Conservation (phyloP, 192 early-diverging fungal species). For the Diversispora epigaea region DNA sequence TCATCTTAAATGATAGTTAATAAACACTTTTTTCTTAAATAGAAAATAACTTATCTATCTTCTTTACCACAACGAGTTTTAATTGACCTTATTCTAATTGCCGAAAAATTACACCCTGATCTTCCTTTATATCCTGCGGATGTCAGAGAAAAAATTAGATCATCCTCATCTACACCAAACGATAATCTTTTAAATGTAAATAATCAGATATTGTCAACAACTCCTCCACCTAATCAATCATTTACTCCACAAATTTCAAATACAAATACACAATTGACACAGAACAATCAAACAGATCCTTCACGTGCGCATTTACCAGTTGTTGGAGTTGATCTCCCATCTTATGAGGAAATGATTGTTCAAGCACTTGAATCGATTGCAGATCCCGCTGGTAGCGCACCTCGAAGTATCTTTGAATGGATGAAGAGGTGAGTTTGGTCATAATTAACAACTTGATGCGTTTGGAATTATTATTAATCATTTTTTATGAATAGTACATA, state of each 20-base stretch:
- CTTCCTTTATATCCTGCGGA: constrained; percentile 34
- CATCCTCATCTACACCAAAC: neutral
- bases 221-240: neutral
- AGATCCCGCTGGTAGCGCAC: constrained; percentile 43
- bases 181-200: neutral
- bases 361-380: constrained; percentile 44
- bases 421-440: constrained; percentile 38
- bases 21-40: neutral
- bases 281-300: neutral
- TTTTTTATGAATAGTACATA: constrained; percentile 36
- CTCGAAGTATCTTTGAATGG: constrained; percentile 48
- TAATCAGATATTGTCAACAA: neutral
- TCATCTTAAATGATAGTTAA: neutral
- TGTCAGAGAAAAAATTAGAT: constrained; percentile 24
- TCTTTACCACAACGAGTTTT: constrained; percentile 33
- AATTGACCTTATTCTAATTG: constrained; percentile 33
- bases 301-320: constrained; percentile 10
- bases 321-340: constrained; percentile 39
- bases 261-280: neutral
- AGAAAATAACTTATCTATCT: constrained; percentile 34
- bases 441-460: neutral
- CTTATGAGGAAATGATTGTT: constrained; percentile 57
- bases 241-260: neutral
- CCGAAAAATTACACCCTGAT: constrained; percentile 35
- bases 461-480: neutral